Evolutionary conservation across 352 stramenopile genomes (phyloP).

Genomic region (Globisporangium yorkense): DNA sequence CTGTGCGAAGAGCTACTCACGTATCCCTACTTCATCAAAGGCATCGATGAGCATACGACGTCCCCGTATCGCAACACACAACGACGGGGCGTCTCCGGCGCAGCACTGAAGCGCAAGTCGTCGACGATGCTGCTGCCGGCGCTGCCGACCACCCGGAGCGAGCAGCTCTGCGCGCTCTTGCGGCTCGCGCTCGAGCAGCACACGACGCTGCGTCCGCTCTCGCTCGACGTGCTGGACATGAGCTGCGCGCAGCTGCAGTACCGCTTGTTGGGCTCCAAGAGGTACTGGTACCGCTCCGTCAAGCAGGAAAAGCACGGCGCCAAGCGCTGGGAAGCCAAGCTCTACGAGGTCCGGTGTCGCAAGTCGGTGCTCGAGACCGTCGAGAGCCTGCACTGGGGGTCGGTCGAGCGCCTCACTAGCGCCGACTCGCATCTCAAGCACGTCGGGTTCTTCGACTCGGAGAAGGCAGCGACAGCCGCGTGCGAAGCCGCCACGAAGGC

Average conservation of each 20-base stretch:
- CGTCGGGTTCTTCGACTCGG: constrained; percentile 54
- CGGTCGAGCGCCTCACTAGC: constrained; percentile 22
- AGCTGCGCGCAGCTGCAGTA: constrained; percentile 59
- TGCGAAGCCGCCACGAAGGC: constrained; percentile 29
- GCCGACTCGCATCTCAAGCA: constrained; percentile 44
- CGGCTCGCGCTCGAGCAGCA: not conserved
- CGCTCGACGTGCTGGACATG: constrained; percentile 21
- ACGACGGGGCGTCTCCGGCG: constrained; percentile 1
- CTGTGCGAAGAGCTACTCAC: too few relatives aligned
- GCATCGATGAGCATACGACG: not conserved
- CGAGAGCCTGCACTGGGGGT: constrained; percentile 23
- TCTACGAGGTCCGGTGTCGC: constrained; percentile 46
- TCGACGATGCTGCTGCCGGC: constrained; percentile 2
- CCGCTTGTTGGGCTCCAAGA: constrained; percentile 40
- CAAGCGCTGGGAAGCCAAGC: constrained; percentile 53
- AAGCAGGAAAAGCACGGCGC: constrained; percentile 57
- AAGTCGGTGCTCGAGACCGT: constrained; percentile 27
- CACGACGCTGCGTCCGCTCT: not conserved
- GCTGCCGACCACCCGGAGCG: constrained; percentile 2
- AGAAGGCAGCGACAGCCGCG: constrained; percentile 35
- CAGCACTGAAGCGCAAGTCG: constrained; percentile 8
- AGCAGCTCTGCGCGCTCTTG: constrained; percentile 6
- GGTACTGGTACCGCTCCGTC: constrained; percentile 64
- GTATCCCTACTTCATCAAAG: too few relatives aligned
- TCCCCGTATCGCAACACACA: not conserved